Base-by-base conservation (phyloP, 306 rosid genomes). In the Spatholobus suberectus region DNA sequence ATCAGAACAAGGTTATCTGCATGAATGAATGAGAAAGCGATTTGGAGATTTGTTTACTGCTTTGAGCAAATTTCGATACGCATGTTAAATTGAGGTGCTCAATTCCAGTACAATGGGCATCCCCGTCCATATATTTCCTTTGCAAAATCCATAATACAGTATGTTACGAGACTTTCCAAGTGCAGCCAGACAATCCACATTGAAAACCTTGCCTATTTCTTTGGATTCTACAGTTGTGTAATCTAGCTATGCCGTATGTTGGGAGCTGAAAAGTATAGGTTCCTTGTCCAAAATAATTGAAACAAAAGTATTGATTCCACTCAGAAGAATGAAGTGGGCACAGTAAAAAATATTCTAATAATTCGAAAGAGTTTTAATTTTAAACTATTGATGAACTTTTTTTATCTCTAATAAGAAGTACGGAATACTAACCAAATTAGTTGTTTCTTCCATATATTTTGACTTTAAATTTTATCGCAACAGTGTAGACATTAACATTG, bases 1-100 rank as follows among this genome's bases (percentile, higher is more conserved):
- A 52, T n/a, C 3, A 35, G 62, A 62, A 24, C 29, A 77, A 77
- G 80, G 51, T 81, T 44, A 77, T 77, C 87, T 44, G 57, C 38
- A 35, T 67, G 83, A 81, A 83, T 49, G 81, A 78, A 78, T 78
- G 83, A 40, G 75, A 77, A 83, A 83, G 83, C 61, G 69, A 77
- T 83, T 75, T 65, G 41, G 69, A 11, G 44, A 12, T 15, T 62
- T 35, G 66, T 63, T 77, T 51, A 24, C 47, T 26, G 51, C 15
- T 73, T 71, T 23, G 35, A 43, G 23, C 54, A 68, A 43, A 6
- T 8, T 74, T 67, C 68, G 35, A 71, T 29, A 17, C 1, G 62
- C 61, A 27, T 35, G 67, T n/a, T 44, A 20, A 58, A 58, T 63
- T 51, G 17, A 32, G 43, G 43, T 52, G 61, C 23, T 29, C 61